phyloP scores from a whole-genome alignment of 257 asterid genomes.

The Solanum dulcamara region DNA sequence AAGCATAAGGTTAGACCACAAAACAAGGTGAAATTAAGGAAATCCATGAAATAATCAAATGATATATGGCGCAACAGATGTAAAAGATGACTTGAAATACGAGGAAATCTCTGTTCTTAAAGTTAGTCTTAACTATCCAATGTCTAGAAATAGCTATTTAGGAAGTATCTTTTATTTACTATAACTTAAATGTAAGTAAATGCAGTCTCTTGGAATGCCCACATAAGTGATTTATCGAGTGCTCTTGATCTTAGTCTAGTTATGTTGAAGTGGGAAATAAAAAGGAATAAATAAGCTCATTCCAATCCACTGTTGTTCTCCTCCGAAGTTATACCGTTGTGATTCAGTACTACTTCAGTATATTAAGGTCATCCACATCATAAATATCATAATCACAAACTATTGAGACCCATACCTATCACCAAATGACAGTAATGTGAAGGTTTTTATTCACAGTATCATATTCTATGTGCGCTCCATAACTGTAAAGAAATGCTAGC shows the following conservation, averaged over 20 bases:
- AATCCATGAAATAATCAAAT: neutral
- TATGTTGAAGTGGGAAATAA: neutral
- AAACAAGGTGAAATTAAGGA: neutral
- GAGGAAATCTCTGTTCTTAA: neutral
- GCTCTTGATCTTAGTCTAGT: neutral
- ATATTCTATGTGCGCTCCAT: neutral
- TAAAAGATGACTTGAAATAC: neutral
- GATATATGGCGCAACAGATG: neutral
- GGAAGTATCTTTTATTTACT: neutral
- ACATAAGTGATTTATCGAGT: neutral
- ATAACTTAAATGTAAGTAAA: neutral
- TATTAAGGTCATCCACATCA: neutral
- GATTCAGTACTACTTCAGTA: neutral
- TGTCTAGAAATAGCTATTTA: neutral
- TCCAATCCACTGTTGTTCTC: neutral
- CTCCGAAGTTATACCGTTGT: neutral
- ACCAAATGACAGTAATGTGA: neutral
- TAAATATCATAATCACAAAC: neutral
- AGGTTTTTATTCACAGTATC: neutral
- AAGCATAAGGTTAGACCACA: neutral
- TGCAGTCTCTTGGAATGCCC: neutral
- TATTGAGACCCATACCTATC: neutral
- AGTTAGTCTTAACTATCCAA: neutral
- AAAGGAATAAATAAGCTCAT: neutral
- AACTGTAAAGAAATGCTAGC: no score